phyloP scores from a whole-genome alignment of 2,329 filamentous ascomycete species.

The Alternaria tenuissima region DNA sequence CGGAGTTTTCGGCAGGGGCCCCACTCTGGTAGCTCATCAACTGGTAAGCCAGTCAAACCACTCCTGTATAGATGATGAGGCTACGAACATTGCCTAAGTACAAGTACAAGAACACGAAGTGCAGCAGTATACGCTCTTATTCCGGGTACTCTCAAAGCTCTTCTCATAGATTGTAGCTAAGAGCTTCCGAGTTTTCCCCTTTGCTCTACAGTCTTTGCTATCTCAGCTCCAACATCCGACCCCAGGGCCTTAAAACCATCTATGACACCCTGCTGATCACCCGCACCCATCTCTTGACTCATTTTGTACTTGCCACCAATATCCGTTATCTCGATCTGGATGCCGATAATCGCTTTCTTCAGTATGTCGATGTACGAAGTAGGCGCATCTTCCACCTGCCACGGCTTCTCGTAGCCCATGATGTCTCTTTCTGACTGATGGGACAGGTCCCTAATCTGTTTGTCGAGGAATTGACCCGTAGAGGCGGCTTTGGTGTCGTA shows the following conservation, averaged over 20 bases:
- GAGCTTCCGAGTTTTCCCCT: background rate
- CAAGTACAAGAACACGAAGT: background rate
- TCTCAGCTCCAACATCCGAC: background rate
- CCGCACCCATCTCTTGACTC: slow-evolving; percentile 30
- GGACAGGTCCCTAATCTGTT: background rate
- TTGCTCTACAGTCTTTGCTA: background rate
- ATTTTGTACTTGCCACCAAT: slow-evolving; percentile 42
- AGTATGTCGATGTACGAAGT: slow-evolving; percentile 60
- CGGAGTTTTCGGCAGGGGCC: background rate
- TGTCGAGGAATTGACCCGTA: background rate
- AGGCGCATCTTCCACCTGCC: slow-evolving; percentile 67
- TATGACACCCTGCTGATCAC: slow-evolving; percentile 57
- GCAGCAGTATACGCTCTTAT: background rate
- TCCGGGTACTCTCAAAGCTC: no score
- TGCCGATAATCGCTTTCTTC: slow-evolving; percentile 35
- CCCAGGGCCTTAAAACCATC: background rate
- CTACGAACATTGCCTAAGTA: background rate
- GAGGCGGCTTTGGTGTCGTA: background rate
- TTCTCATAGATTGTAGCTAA: background rate
- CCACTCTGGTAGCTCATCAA: no score
- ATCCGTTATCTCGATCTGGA: slow-evolving; percentile 34
- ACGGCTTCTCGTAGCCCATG: slow-evolving; percentile 65
- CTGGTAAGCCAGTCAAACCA: background rate
- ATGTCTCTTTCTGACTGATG: slow-evolving; percentile 62
- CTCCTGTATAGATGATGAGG: background rate